These are phyloP conservation scores for Ogataea angusta DNA, from an alignment of 805 yeast species.

Conservation along the genomic window DNA sequence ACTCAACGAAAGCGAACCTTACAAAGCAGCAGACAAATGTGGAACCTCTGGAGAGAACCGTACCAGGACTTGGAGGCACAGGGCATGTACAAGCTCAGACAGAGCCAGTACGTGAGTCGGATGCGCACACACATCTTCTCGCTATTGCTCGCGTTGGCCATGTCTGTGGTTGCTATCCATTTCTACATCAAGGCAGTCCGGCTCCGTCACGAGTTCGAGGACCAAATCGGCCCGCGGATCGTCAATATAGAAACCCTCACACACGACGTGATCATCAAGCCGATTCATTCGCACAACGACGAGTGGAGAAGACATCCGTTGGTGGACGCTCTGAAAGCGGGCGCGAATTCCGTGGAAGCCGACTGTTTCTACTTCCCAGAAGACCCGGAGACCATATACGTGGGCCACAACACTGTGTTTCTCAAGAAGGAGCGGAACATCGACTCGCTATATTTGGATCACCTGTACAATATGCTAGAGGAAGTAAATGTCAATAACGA, in stretches of 20 bases:
- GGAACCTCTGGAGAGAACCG: constrained; percentile 4
- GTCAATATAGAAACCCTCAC: constrained; percentile 19
- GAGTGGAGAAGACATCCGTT: constrained; percentile 61
- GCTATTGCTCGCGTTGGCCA: constrained; percentile 7
- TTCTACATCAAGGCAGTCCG: constrained; percentile 9
- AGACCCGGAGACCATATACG: constrained; percentile 38
- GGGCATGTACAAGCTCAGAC: neutral
- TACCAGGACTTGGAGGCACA: neutral
- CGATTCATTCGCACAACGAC: constrained; percentile 67
- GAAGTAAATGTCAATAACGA: constrained; percentile 37
- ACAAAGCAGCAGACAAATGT: neutral
- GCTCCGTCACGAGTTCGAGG: constrained; percentile 10
- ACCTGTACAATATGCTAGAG: constrained; percentile 45
- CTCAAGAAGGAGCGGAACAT: constrained; percentile 44
- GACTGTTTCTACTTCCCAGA: constrained; percentile 52
- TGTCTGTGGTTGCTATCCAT: constrained; percentile 10
- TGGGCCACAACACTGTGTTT: constrained; percentile 56
- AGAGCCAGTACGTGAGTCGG: neutral
- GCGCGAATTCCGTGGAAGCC: constrained; percentile 61
- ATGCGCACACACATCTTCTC: constrained; percentile 8
- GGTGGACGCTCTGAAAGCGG: constrained; percentile 50
- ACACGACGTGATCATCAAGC: constrained; percentile 26
- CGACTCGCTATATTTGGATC: constrained; percentile 49
- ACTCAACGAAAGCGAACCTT: neutral
- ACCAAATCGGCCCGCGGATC: constrained; percentile 3